Evolutionary conservation across 257 asterid species (phyloP).

Genomic region (Solanum pimpinellifolium): DNA sequence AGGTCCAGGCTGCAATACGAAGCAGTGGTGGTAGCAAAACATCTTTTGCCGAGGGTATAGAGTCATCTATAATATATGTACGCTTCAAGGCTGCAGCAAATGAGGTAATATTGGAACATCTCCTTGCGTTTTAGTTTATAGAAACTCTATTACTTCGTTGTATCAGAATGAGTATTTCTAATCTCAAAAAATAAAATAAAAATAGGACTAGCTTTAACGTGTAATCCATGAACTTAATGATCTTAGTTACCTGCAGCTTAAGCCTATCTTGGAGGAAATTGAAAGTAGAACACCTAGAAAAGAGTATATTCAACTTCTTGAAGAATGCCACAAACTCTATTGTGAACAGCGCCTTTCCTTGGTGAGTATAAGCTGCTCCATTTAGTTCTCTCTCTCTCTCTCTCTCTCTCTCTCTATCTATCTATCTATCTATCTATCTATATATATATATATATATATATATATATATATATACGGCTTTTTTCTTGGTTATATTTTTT

Average conservation of each 20-base stretch:
- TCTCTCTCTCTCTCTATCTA: no score
- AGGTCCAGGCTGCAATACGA: slow-evolving; percentile 84
- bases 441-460: not conserved
- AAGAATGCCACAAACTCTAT: slow-evolving; percentile 91
- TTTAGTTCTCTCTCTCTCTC: not conserved
- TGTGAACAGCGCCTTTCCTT: slow-evolving; percentile 94
- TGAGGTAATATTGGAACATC: slow-evolving; percentile 43
- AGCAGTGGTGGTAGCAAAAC: slow-evolving; percentile 64
- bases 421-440: not conserved
- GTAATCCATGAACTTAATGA: not conserved
- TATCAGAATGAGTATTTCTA: not conserved
- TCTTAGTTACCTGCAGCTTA: slow-evolving; percentile 55
- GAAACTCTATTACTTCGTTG: not conserved
- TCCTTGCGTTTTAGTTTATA: not conserved
- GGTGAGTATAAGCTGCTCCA: slow-evolving; percentile 34
- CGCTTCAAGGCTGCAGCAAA: slow-evolving; percentile 98
- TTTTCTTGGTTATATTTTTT: not conserved
- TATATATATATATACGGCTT: not conserved
- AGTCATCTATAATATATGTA: slow-evolving; percentile 87
- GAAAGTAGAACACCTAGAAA: slow-evolving; percentile 91
- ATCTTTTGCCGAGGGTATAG: slow-evolving; percentile 85
- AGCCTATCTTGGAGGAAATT: slow-evolving; percentile 85
- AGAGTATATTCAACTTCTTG: slow-evolving; percentile 83
- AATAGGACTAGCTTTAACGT: not conserved
- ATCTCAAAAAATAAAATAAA: not conserved